A percentile compares a stretch with the other conserved stretches of the same genome.
phyloP scores from a whole-genome alignment of 768 basidiomycete genomes.

The Astraeus odoratus region DNA sequence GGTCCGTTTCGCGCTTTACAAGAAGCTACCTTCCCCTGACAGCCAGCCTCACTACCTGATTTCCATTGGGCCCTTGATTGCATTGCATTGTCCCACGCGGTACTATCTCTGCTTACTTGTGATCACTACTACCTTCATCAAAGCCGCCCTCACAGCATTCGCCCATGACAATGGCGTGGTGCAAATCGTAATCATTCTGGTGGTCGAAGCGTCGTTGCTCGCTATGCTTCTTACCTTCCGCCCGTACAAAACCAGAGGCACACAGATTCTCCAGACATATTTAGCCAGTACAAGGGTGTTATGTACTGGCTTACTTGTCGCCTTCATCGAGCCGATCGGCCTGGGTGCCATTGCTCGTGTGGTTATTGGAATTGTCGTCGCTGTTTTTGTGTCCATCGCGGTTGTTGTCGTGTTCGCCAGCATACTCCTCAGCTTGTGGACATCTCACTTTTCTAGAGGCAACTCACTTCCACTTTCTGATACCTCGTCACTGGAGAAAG shows the following conservation, averaged over 20 bases:
- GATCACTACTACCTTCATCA: conserved; percentile 52
- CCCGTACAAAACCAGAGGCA: conserved; percentile 62
- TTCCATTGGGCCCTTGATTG: conserved; percentile 53
- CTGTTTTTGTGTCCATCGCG: conserved; percentile 65
- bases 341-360: conserved; percentile 75
- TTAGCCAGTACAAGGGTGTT: conserved; percentile 62
- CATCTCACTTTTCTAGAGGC: conserved; percentile 24
- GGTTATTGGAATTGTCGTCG: conserved; percentile 69
- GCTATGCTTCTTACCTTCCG: conserved; percentile 44
- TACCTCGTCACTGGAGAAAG: conserved; percentile 24
- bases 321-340: conserved; percentile 61
- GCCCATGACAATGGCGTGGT: conserved; percentile 53
- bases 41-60: conserved; percentile 31
- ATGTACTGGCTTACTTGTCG: conserved; percentile 65
- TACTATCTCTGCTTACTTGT: conserved; percentile 62
- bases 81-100: conserved; percentile 57
- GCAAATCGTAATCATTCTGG: conserved; percentile 61
- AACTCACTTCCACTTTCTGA: conserved; percentile 9
- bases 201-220: conserved; percentile 60
- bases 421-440: conserved; percentile 43
- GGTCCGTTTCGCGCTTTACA: conserved; percentile 38
- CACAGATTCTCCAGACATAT: conserved; percentile 63
- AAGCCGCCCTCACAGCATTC: conserved; percentile 67
- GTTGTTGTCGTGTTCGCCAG: conserved; percentile 67
- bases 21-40: conserved; percentile 33